These are phyloP conservation scores for Paecilomyces niveus DNA, from an alignment of 2,329 filamentous ascomycete species.

Conservation along the genomic window DNA sequence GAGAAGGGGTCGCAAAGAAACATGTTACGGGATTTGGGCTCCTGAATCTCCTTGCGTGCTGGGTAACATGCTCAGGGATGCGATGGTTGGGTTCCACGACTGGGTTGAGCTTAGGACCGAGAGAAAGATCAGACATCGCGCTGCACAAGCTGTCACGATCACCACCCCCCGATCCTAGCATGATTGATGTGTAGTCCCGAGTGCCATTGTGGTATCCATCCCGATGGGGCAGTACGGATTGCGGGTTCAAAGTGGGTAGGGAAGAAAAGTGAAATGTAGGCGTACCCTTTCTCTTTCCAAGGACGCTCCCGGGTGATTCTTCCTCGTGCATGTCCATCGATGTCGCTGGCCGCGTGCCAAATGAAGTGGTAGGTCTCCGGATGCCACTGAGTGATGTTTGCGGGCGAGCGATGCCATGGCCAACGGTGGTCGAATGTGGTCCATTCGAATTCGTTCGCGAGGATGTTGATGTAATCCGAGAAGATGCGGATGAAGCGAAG, in stretches of 20 bases:
- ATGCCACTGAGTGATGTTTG: constrained; percentile 48
- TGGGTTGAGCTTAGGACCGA: neutral
- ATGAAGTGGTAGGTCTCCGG: constrained; percentile 40
- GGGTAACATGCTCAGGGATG: constrained; percentile 6
- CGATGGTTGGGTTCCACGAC: neutral
- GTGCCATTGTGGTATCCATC: constrained; percentile 1
- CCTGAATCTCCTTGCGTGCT: constrained; percentile 12
- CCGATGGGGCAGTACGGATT: constrained; percentile 7
- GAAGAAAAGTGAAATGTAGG: constrained; percentile 26
- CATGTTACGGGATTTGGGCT: constrained; percentile 32
- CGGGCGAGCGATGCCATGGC: constrained; percentile 42
- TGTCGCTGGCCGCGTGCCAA: constrained; percentile 34
- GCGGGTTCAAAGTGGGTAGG: constrained; percentile 14
- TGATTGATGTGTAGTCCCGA: constrained; percentile 15
- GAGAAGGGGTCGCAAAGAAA: constrained; percentile 23
- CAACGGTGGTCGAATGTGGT: constrained; percentile 52
- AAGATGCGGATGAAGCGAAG: constrained; percentile 28
- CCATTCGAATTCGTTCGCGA: constrained; percentile 39
- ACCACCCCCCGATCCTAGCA: constrained; percentile 4
- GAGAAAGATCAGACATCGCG: neutral
- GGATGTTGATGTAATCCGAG: constrained; percentile 34
- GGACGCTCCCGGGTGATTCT: constrained; percentile 28
- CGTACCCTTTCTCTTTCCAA: constrained; percentile 49
- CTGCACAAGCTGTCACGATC: constrained; percentile 17
- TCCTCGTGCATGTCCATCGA: constrained; percentile 36